Evolutionary conservation across 2,329 filamentous ascomycete genomes (phyloP), one percentile per base, ranked within the genome.

Genomic region (Ascochyta rabiei): DNA sequence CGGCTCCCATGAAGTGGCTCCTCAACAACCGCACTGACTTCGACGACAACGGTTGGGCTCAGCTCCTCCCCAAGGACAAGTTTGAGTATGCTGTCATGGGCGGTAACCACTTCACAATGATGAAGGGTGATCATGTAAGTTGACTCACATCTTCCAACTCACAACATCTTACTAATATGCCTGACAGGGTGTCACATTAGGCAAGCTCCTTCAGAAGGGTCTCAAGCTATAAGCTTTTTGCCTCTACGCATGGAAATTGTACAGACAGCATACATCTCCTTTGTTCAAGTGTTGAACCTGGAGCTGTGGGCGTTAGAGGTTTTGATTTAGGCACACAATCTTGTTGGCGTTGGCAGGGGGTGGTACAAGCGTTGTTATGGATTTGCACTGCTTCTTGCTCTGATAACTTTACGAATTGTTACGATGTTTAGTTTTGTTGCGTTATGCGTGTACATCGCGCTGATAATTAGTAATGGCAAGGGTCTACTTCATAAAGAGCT

Each of bases 31-130:
- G 89, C 53, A 85, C 83, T 4, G 87, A 90, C 72, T 91, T 91
- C 71, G 82, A 82, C 2, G 82, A 86, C 53, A 89, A 90, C 70
- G 81, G 86, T 18, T 90, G 87, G 86, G 86, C 86, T 24, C 84
- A 88, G 72, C 86, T 86, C 37, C 75, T 89, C 34, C 84, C 86
- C 47, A 68, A 77, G 44, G 75, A 81, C 48, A 88, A 86, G 74
- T 86, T 89, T 76, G 79, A 79, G 43, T 87, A 83, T 60, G 81
- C 81, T 49, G 85, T 88, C 66, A 88, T 89, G 85, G 84, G 84
- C 15, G 88, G 87, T 2, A 89, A 90, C 67, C 88, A 90, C 75
- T 90, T 91, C 76, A 85, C 82, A 18, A 90, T 90, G 87, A 90
- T 91, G 86, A 85, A 88, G 72, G 86, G 85, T 57, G 75, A 77